Evolutionary conservation across 345 rosid genomes (phyloP).

Genomic region (Punica granatum): DNA sequence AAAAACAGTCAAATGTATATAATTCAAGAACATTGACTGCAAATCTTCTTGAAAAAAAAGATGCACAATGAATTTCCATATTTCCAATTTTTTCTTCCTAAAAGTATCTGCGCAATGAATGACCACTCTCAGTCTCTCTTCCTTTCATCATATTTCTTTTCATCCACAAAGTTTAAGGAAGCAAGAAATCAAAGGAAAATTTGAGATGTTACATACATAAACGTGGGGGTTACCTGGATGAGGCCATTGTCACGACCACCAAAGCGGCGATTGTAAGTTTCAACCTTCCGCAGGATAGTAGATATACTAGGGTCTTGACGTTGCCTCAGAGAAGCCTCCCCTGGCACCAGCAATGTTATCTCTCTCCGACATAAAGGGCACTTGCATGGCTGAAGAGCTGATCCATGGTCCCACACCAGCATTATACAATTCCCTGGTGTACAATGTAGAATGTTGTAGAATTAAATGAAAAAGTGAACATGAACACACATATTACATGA

Average conservation of each 20-base stretch:
- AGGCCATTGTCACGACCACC: constrained; percentile 48
- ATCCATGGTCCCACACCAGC: constrained; percentile 80
- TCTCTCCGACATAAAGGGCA: constrained; percentile 89
- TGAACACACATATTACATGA: not conserved
- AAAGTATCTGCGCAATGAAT: not conserved
- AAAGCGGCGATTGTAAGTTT: constrained; percentile 64
- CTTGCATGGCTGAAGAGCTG: constrained; percentile 60
- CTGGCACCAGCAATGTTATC: constrained; percentile 72
- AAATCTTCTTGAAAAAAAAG: not conserved
- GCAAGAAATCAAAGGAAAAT: not conserved
- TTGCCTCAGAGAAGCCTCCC: constrained; percentile 43
- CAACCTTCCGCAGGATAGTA: constrained; percentile 42
- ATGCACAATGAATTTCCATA: not conserved
- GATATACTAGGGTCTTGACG: constrained; percentile 36
- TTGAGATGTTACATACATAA: not conserved
- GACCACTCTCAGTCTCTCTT: not conserved
- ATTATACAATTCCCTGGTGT: constrained; percentile 67
- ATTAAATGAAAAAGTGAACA: not conserved
- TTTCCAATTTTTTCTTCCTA: not conserved
- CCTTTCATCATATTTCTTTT: not conserved
- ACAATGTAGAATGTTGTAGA: not conserved
- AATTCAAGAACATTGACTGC: not conserved
- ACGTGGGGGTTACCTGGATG: constrained; percentile 38
- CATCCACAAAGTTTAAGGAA: not conserved
- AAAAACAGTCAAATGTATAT: too few relatives aligned